Evolutionary conservation across 345 rosid genomes (phyloP).

Genomic region (Euphorbia peplus): DNA sequence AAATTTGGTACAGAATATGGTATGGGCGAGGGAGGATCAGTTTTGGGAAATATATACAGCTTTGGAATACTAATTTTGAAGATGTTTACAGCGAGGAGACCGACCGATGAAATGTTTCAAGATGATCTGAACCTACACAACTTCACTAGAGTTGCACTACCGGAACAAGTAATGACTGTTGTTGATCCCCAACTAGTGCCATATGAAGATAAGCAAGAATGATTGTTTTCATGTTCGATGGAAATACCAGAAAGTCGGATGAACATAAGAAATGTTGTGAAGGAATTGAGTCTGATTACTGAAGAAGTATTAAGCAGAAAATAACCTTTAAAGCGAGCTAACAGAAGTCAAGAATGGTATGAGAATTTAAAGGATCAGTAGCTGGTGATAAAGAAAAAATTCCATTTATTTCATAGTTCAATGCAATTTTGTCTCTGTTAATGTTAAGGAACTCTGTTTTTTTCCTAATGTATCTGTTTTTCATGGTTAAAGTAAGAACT

Average conservation of each 20-base stretch:
- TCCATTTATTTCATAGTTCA: too few relatives aligned
- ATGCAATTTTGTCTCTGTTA: too few relatives aligned
- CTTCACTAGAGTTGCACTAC: constrained; percentile 2
- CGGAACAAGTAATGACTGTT: neutral
- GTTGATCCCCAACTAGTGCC: constrained; percentile 2
- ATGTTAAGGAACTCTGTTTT: too few relatives aligned
- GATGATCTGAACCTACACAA: constrained; percentile 11
- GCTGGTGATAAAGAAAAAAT: too few relatives aligned
- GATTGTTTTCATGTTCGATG: constrained; percentile 17
- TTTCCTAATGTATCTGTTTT: too few relatives aligned
- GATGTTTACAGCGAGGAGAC: constrained; percentile 16
- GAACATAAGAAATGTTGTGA: neutral
- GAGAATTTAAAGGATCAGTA: too few relatives aligned
- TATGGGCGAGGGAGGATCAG: neutral
- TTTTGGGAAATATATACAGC: constrained; percentile 13
- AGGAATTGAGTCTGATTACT: neutral
- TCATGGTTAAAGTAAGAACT: too few relatives aligned
- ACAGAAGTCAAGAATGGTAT: too few relatives aligned
- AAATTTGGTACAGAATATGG: constrained; percentile 8
- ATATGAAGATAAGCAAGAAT: neutral
- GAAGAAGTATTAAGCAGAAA: neutral
- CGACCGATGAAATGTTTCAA: constrained; percentile 9
- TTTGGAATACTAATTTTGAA: constrained; percentile 16
- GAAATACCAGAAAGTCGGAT: neutral
- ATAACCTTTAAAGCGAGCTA: neutral